These are phyloP conservation scores for Xylariaceae sp. DNA, from an alignment of 2,329 filamentous ascomycete species.

Conservation along the genomic window DNA sequence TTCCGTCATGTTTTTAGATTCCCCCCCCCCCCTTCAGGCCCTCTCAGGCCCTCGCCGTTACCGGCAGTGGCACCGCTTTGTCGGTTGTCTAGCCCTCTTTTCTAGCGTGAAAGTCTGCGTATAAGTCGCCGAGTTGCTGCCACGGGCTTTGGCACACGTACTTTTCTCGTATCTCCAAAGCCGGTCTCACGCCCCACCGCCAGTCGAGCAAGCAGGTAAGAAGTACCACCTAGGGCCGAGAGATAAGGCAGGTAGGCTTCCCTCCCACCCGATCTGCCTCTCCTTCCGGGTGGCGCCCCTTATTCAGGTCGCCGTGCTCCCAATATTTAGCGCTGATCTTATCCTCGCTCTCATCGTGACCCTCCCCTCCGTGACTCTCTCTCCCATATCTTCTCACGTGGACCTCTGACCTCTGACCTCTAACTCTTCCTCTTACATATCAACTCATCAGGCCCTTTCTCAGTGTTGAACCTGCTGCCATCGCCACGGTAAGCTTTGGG, in stretches of 20 bases:
- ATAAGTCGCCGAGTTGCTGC: neutral
- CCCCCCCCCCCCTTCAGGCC: neutral
- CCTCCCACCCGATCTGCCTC: neutral
- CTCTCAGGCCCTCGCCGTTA: neutral
- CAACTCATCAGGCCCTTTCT: neutral
- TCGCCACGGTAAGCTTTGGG: constrained; percentile 3
- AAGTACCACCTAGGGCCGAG: neutral
- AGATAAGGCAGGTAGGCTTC: neutral
- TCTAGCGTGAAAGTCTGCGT: neutral
- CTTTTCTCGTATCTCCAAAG: neutral
- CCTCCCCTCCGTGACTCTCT: constrained; percentile 7
- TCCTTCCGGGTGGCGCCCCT: neutral
- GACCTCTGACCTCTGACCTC: neutral
- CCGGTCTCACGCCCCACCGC: neutral
- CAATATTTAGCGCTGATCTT: neutral
- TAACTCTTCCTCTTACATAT: neutral
- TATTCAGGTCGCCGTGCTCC: neutral
- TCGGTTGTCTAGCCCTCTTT: neutral
- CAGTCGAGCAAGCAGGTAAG: neutral
- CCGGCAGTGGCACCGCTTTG: neutral
- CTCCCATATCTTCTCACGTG: neutral
- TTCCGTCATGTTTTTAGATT: neutral
- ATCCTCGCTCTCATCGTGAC: neutral
- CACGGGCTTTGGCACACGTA: neutral
- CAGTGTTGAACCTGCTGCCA: neutral